Evolutionary conservation across 192 early-diverging fungal genomes (phyloP).

Genomic region (Obelidium mucronatum): DNA sequence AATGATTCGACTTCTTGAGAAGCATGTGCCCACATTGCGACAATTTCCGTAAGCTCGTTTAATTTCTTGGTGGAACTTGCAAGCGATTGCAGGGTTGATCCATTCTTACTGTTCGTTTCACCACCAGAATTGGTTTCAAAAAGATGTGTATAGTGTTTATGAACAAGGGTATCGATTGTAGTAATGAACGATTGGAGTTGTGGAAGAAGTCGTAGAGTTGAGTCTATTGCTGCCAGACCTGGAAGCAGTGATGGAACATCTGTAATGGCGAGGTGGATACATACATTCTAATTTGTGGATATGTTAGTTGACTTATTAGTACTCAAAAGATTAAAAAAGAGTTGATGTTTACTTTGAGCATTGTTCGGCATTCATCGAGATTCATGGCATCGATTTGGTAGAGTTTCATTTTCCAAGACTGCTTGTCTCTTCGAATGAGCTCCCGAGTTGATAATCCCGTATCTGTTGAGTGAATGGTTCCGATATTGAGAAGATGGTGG

Average conservation of each 20-base stretch:
- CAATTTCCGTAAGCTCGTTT: background rate
- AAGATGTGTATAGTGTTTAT: constrained; percentile 8
- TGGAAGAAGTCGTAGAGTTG: constrained; percentile 22
- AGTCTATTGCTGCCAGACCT: constrained; percentile 25
- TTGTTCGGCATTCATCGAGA: constrained; percentile 31
- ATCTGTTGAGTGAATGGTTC: background rate
- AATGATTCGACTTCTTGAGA: background rate
- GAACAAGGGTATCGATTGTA: constrained; percentile 11
- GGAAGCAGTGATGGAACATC: constrained; percentile 31
- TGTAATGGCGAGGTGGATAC: constrained; percentile 12
- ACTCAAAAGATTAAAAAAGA: too few relatives aligned
- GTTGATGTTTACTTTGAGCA: constrained; percentile 49
- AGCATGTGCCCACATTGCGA: constrained; percentile 16
- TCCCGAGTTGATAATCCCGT: constrained; percentile 46
- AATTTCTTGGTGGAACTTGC: too few relatives aligned
- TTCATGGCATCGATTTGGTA: constrained; percentile 48
- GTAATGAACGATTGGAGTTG: constrained; percentile 27
- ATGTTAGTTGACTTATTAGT: too few relatives aligned
- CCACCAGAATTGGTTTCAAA: background rate
- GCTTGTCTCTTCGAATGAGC: constrained; percentile 50
- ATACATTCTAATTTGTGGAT: too few relatives aligned
- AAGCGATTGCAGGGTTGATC: background rate
- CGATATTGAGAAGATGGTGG: background rate
- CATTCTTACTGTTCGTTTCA: background rate
- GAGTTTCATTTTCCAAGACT: constrained; percentile 46